Conservation (phyloP, 805 yeast genomes). For the Saccharomycopsis fermentans region DNA sequence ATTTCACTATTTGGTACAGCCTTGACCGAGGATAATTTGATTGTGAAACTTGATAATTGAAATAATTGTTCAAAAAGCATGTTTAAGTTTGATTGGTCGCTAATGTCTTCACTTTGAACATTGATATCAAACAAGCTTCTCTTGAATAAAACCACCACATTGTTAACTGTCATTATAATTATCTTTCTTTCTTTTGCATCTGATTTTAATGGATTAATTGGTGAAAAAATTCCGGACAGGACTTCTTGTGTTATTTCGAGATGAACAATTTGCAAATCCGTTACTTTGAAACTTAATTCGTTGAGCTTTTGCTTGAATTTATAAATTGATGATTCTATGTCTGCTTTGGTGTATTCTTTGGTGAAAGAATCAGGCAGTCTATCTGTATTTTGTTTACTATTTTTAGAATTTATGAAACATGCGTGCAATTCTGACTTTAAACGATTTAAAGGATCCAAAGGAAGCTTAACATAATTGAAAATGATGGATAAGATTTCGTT, state of each 20-base stretch:
- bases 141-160: neutral
- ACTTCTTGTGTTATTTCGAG: neutral
- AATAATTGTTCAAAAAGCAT: neutral
- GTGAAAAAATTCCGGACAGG: neutral
- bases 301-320: neutral
- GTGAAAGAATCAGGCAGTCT: no score
- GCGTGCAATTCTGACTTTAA: neutral
- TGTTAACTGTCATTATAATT: neutral
- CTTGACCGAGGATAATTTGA: neutral
- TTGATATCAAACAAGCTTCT: neutral
- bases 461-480: neutral
- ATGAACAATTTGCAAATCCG: neutral
- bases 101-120: neutral
- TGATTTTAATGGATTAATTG: neutral
- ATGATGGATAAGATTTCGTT: neutral
- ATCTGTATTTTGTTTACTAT: neutral
- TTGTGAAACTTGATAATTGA: neutral
- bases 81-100: neutral
- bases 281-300: neutral
- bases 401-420: neutral
- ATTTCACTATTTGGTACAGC: neutral
- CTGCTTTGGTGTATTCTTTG: neutral
- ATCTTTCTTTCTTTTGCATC: neutral
- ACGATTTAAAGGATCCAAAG: neutral
- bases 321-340: neutral